Percentiles rank a stretch among this genome's conserved stretches.
Conservation (phyloP, 2,329 filamentous ascomycete genomes). For the Penicillium sclerotiorum region DNA sequence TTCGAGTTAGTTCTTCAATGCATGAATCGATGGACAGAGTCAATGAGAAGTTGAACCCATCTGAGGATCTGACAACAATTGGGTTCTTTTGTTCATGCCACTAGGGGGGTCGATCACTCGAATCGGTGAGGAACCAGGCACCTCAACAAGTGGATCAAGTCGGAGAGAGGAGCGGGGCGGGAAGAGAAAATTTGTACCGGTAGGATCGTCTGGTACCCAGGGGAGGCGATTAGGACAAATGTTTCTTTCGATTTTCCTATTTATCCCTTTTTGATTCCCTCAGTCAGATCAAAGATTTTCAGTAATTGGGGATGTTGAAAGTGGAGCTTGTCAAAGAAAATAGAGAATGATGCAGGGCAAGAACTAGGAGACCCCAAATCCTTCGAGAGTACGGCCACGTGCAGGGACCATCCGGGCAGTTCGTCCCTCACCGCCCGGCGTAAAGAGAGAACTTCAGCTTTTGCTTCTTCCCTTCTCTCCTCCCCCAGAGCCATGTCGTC, state of each 20-base stretch:
- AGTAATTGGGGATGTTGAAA: neutral
- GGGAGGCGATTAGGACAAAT: neutral
- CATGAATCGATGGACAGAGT: neutral
- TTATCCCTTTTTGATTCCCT: neutral
- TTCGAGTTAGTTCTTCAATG: neutral
- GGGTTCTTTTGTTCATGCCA: neutral
- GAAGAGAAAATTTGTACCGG: slow-evolving; percentile 30
- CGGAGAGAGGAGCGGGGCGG: slow-evolving; percentile 28
- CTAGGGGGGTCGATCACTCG: slow-evolving; percentile 16
- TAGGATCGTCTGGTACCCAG: slow-evolving; percentile 19
- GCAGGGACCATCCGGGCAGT: slow-evolving; percentile 27
- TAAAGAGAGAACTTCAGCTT: slow-evolving; percentile 30
- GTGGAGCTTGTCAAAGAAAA: neutral
- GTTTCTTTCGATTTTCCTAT: too few relatives aligned
- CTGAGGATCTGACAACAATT: neutral
- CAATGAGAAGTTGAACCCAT: neutral
- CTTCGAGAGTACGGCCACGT: slow-evolving; percentile 23
- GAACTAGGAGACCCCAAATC: neutral
- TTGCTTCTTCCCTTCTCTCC: slow-evolving; percentile 24
- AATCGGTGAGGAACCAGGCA: slow-evolving; percentile 27
- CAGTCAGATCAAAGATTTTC: neutral
- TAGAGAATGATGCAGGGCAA: neutral
- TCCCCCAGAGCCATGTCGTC: slow-evolving; percentile 47
- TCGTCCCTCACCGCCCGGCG: slow-evolving; percentile 27
- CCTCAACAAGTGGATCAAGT: slow-evolving; percentile 22